These are phyloP conservation scores for Dendrobium chrysotoxum DNA, from an alignment of 106 monocot genomes.

Conservation along the genomic window DNA sequence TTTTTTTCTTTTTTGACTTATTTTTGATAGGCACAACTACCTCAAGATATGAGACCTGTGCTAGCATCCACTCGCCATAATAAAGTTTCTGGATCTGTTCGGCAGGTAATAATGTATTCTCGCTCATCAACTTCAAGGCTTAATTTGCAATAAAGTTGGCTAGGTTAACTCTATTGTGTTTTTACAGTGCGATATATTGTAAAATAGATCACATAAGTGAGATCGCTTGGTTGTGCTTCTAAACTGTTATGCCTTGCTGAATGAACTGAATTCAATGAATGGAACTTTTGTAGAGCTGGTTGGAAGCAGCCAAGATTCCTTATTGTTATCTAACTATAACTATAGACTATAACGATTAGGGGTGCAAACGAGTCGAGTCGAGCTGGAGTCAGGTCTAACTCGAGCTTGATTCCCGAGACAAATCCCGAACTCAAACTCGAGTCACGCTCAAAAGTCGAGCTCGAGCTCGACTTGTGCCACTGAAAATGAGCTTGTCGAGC, in stretches of 20 bases:
- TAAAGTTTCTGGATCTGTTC: conserved; percentile 61
- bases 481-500: too few relatives aligned
- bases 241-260: not conserved
- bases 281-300: not conserved
- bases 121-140: not conserved
- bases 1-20: conserved; percentile 6
- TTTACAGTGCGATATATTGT: not conserved
- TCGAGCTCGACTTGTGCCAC: too few relatives aligned
- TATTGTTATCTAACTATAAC: not conserved
- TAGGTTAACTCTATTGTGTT: not conserved
- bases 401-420: too few relatives aligned
- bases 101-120: conserved; percentile 54
- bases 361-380: too few relatives aligned
- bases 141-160: not conserved
- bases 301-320: not conserved
- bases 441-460: too few relatives aligned
- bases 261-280: not conserved
- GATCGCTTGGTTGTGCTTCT: not conserved
- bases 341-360: not conserved
- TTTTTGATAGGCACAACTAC: conserved; percentile 63
- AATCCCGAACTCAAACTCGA: too few relatives aligned
- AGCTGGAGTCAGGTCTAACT: too few relatives aligned
- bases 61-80: conserved; percentile 39
- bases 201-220: not conserved
- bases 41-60: conserved; percentile 71